Evolutionary conservation across 306 rosid species (phyloP), one percentile per base, ranked within the genome.

Genomic region (Lathyrus tuberosus): DNA sequence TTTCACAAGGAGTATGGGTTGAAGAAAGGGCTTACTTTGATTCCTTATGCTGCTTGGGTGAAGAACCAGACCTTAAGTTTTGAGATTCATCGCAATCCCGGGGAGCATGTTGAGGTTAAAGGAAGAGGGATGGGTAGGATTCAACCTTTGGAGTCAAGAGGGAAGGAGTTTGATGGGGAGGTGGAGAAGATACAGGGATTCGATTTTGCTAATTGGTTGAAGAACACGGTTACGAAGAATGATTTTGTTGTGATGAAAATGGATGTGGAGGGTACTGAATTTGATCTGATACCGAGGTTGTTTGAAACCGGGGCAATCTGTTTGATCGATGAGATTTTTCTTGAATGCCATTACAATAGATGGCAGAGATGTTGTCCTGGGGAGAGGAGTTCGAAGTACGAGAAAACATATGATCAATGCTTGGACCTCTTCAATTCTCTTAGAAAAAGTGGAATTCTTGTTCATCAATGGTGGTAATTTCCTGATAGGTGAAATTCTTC

Each of bases 291-390:
- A 65, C 97, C 99, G 0, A 86, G 88, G 60, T 74, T 94, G 80
- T 78, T 88, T 24, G 87, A 94, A 74, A 87, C 97, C 0, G 99
- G 99, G 43, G 97, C 99, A 1, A 90, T 94, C 6, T 94, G 97
- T 76, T 75, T 90, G 91, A 77, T 94, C 5, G 99, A 94, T 8
- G 99, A 94, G 89, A 67, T 94, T 60, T 91, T 94, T 73, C 97
- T 94, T 3, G 99, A 94, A 69, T 94, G 99, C 60, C 99, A 94
- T 82, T 94, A 94, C 79, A 94, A 81, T 77, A 75, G 99, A 75
- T 94, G 99, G 99, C 99, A 94, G 85, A 85, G 96, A 79, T 88
- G 96, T 77, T 89, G 95, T 71, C 97, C 96, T 4, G 99, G 99
- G 22, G 76, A 88, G 84, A 87, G 99, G 84, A 90, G 97, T 79